Evolutionary conservation across 2,329 filamentous ascomycete genomes (phyloP).

Genomic region (Colletotrichum liaoningense): DNA sequence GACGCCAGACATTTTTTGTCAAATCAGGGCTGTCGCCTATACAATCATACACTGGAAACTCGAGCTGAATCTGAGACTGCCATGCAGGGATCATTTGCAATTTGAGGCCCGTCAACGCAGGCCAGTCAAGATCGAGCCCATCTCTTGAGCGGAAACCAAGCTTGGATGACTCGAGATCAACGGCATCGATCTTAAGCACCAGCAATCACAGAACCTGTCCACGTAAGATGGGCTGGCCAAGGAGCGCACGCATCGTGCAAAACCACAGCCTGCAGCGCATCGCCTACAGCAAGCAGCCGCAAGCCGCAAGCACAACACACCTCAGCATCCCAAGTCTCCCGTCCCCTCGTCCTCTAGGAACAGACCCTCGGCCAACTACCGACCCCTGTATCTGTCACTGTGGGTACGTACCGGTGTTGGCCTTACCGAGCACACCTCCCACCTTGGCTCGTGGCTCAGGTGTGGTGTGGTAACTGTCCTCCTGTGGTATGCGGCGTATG

Average conservation of each 20-base stretch:
- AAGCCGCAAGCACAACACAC: slow-evolving; percentile 5
- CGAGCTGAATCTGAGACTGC: slow-evolving; percentile 33
- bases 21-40: slow-evolving; percentile 16
- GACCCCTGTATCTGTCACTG: slow-evolving; percentile 4
- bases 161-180: background rate
- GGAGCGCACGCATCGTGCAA: background rate
- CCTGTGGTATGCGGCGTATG: background rate
- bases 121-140: background rate
- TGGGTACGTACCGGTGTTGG: background rate
- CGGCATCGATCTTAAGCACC: background rate
- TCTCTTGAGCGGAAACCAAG: slow-evolving; percentile 1
- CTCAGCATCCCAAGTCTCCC: background rate
- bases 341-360: background rate
- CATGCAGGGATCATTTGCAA: slow-evolving; percentile 19
- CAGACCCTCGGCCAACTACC: slow-evolving; percentile 25
- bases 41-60: slow-evolving; percentile 21
- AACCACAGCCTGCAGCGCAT: background rate
- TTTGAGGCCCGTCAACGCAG: background rate
- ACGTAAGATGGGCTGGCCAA: slow-evolving; percentile 19
- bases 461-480: background rate
- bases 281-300: background rate
- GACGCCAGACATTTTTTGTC: background rate
- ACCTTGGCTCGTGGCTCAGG: background rate
- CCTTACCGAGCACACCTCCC: slow-evolving; percentile 5
- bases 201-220: background rate